phyloP scores from a whole-genome alignment of 176 grass and related monocot species.

The Rhynchospora tenuis region DNA sequence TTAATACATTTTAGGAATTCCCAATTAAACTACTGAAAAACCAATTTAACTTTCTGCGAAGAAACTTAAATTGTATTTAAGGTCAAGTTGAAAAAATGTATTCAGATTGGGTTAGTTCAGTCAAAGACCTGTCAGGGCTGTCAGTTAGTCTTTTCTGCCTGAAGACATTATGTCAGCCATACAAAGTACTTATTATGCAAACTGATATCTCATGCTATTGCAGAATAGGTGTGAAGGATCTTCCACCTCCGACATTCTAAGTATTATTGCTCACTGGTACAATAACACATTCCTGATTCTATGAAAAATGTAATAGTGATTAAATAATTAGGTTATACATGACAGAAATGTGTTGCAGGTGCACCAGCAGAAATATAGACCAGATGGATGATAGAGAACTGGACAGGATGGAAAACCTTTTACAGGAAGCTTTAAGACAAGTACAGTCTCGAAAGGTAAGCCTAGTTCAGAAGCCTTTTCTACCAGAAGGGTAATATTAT shows the following conservation, averaged over 20 bases:
- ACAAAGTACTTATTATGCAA: background rate
- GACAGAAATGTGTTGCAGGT: background rate
- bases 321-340: slow-evolving; percentile 4
- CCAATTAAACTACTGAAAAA: background rate
- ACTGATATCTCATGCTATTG: slow-evolving; percentile 7
- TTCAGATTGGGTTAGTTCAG: background rate
- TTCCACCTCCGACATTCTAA: background rate
- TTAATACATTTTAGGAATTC: too few species aligned
- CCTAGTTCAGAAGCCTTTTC: background rate
- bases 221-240: slow-evolving; percentile 7
- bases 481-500: background rate
- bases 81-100: background rate
- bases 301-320: background rate
- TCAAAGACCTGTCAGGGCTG: background rate
- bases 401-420: background rate
- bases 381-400: slow-evolving; percentile 12
- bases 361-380: background rate
- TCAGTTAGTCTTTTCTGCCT: background rate
- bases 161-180: background rate
- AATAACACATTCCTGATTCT: background rate
- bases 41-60: background rate
- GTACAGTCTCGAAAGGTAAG: slow-evolving; percentile 4
- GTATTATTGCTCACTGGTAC: slow-evolving; percentile 3
- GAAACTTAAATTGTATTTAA: background rate
- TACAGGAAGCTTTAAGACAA: slow-evolving; percentile 1